Base-by-base conservation (phyloP, 257 asterid species). In the Solanum boliviense region DNA sequence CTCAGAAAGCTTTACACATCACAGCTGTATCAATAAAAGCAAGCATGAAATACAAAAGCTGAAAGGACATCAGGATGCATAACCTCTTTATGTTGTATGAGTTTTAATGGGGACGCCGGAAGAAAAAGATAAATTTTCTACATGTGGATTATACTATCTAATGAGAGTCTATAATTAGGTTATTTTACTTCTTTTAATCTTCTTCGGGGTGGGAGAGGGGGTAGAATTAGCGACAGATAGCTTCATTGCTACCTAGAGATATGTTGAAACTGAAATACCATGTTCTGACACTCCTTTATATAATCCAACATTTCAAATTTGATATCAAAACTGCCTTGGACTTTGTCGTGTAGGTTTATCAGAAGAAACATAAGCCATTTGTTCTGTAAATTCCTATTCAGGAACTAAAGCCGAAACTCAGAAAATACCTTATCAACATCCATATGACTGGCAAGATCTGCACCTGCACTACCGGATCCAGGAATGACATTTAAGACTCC, bases 401-500 rank as follows among this genome's bases (percentile, higher is more conserved):
- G 58, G 84, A 76, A 38, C 84, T 71, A 38, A 76, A 76, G 58
- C 4, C 3, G 2, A 76, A 39, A 13, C 34, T 38, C 10, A 35
- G 41, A 38, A 75, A 76, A 76, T 38, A 94, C 98, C 98, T 93
- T 93, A 91, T 95, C 97, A 13, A 94, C 95, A 15, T 95, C 98
- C 98, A 93, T 95, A 88, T 95, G 98, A 87, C 95, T 90, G 13
- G 95, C 94, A 56, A 95, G 95, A 89, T 98, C 93, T 9, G 98
- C 98, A 89, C 97, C 98, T 5, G 98, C 98, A 60, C 94, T 93
- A 72, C 98, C 98, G 23, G 11, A 94, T 52, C 98, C 98, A 13
- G 97, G 88, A 21, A 95, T 92, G 25, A 94, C 62, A 67, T 95
- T 95, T 41, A 95, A 87, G 73, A 95, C 98, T 12, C 98, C 98